phyloP scores from a whole-genome alignment of 495 filamentous ascomycete species.

The Tuber aestivum region DNA sequence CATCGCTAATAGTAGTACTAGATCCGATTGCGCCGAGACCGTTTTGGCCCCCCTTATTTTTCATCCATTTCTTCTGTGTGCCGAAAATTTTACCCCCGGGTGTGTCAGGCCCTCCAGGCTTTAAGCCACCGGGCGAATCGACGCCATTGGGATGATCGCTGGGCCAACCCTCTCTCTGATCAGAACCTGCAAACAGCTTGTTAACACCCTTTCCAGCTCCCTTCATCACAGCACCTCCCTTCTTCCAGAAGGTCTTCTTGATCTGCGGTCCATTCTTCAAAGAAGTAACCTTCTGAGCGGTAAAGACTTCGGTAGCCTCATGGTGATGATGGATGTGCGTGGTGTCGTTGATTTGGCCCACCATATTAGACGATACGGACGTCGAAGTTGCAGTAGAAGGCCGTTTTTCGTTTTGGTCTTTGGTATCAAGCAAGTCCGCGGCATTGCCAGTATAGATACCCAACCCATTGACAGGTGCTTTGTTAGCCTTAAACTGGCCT shows the following conservation, averaged over 20 bases:
- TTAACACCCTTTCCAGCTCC: slow-evolving; percentile 90
- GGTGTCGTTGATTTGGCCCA: slow-evolving; percentile 9
- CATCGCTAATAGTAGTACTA: slow-evolving; percentile 21
- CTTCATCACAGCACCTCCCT: slow-evolving; percentile 84
- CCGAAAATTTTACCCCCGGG: slow-evolving; percentile 42
- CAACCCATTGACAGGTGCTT: slow-evolving; percentile 63
- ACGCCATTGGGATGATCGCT: slow-evolving; percentile 48
- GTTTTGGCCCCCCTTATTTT: slow-evolving; percentile 30
- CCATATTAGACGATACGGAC: slow-evolving; percentile 30
- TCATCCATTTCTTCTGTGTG: slow-evolving; percentile 37
- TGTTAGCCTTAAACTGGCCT: slow-evolving; percentile 77
- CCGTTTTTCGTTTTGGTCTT: slow-evolving; percentile 32
- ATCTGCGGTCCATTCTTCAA: slow-evolving; percentile 35
- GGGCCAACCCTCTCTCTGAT: slow-evolving; percentile 49
- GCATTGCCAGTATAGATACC: slow-evolving; percentile 62
- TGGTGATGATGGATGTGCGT: slow-evolving; percentile 23
- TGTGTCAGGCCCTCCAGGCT: slow-evolving; percentile 41
- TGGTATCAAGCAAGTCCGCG: slow-evolving; percentile 36
- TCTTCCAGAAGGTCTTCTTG: slow-evolving; percentile 96
- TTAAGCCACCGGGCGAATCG: slow-evolving; percentile 15
- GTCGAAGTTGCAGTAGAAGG: slow-evolving; percentile 23
- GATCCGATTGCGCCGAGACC: slow-evolving; percentile 31
- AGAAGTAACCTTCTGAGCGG: slow-evolving; percentile 73
- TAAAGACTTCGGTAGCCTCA: slow-evolving; percentile 63
- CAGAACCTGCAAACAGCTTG: slow-evolving; percentile 42